Evolutionary conservation across 2,329 filamentous ascomycete genomes (phyloP), one percentile per base, ranked within the genome.

Genomic region (Simplicillium aogashimaense): DNA sequence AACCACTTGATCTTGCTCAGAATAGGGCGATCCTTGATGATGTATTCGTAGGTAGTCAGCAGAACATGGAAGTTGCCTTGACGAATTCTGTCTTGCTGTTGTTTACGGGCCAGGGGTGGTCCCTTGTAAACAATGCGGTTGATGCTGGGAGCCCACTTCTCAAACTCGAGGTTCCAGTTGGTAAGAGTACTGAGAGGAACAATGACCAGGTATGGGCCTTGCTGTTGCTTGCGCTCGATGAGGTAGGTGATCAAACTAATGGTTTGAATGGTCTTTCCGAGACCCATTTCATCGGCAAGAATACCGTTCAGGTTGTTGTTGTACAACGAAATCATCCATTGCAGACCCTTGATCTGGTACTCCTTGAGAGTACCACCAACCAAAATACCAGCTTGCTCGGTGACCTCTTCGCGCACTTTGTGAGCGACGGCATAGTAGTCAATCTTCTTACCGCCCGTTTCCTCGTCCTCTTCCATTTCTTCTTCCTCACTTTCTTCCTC

Each of bases 281-380:
- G 86, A 81, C 92, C 92, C 92, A 98, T 98, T 66, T 98, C 92
- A 55, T 98, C 92, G 43, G 92, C 92, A 53, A 98, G 71, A 50
- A 98, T 97, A 75, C 92, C 92, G 61, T 98, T 98, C 49, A 98
- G 77, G 64, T 95, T 98, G 72, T 98, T 98, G 80, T 98, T 98
- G 76, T 97, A 98, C 12, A 98, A 74, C 12, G 92, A 98, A 45
- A 98, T 82, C 92, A 98, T 98, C 92, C 92, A 98, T 62, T 98
- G 90, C 36, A 98, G 69, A 74, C 92, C 92, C 78, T 95, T 97
- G 64, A 98, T 51, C 66, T 98, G 92, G 64, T 98, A 98, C 60
- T 98, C 92, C 63, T 98, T 98, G 50, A 98, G 72, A 10, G 72
- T 85, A 56, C 92, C 92, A 58, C 92, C 92, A 47, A 97, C 87